Conservation (phyloP, 1,284 basidiomycete species). For the Calocybe gambosa region DNA sequence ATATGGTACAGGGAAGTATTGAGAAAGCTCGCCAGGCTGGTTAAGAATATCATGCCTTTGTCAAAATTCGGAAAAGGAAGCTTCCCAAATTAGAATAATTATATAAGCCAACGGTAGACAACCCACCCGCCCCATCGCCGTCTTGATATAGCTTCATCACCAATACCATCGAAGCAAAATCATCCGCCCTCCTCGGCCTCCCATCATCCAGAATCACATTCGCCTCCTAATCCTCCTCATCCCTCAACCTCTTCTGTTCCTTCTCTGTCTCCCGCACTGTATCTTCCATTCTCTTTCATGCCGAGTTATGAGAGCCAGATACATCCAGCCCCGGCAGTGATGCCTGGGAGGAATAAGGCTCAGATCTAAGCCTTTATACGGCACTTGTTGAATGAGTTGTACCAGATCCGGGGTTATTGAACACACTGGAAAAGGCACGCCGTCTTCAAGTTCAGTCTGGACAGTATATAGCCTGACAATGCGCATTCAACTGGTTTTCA, state of each 20-base stretch:
- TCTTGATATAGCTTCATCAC: slow-evolving; percentile 46
- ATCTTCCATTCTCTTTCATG: slow-evolving; percentile 87
- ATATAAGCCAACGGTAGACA: slow-evolving; percentile 63
- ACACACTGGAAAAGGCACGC: too few relatives aligned
- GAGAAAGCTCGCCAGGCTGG: slow-evolving; percentile 74
- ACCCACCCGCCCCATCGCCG: slow-evolving; percentile 42
- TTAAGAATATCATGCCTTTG: slow-evolving; percentile 85
- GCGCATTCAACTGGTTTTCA: too few relatives aligned
- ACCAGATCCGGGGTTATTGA: slow-evolving; percentile 81
- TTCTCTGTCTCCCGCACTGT: slow-evolving; percentile 65
- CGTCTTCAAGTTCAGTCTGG: too few relatives aligned
- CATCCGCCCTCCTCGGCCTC: slow-evolving; percentile 66
- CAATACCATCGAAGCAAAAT: slow-evolving; percentile 47
- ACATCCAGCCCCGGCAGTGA: slow-evolving; percentile 58
- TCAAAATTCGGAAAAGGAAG: slow-evolving; percentile 87
- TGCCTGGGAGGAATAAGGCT: slow-evolving; percentile 68
- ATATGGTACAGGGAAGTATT: slow-evolving; percentile 86
- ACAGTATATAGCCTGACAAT: too few relatives aligned
- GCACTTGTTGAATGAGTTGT: slow-evolving; percentile 86
- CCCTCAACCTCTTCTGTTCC: slow-evolving; percentile 40
- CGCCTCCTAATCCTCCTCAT: slow-evolving; percentile 45
- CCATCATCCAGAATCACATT: slow-evolving; percentile 48
- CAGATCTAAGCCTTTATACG: slow-evolving; percentile 79
- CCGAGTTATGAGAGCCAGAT: slow-evolving; percentile 75
- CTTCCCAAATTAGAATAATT: slow-evolving; percentile 84